phyloP scores from a whole-genome alignment of 352 stramenopile species.

The Globisporangium alternatum region DNA sequence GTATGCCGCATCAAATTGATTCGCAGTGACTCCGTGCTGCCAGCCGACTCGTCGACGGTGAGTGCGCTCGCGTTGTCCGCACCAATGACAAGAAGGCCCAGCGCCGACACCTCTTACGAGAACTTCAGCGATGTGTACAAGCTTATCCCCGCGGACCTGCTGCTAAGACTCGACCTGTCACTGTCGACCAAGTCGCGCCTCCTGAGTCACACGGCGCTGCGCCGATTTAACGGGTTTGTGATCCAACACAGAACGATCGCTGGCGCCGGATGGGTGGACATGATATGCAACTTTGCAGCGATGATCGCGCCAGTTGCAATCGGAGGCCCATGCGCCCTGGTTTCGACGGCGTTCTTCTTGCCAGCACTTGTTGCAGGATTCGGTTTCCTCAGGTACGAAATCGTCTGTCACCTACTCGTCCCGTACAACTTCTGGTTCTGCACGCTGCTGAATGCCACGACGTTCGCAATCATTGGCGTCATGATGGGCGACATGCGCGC shows the following conservation, averaged over 20 bases:
- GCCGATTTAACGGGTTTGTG: conserved; percentile 7
- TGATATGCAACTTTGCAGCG: neutral
- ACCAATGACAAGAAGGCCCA: neutral
- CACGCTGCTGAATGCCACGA: neutral
- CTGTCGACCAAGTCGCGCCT: conserved; percentile 18
- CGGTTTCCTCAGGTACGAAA: neutral
- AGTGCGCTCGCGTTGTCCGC: neutral
- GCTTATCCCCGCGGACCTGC: conserved; percentile 7
- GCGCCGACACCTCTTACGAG: neutral
- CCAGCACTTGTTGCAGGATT: neutral
- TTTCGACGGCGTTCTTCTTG: neutral
- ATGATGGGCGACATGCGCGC: conserved; percentile 7
- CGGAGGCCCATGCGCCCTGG: neutral
- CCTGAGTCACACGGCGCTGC: neutral
- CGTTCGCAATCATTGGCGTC: neutral
- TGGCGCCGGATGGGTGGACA: conserved; percentile 15
- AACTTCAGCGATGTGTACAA: conserved; percentile 9
- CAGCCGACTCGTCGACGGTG: neutral
- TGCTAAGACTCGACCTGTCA: conserved; percentile 18
- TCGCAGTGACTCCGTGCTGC: neutral
- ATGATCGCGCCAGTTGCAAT: neutral
- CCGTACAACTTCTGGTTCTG: conserved; percentile 13
- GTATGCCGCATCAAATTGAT: too few species aligned
- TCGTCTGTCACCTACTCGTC: neutral
- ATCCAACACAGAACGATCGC: conserved; percentile 17